Conservation (phyloP, 2,329 filamentous ascomycete genomes). For the Waltergamsia citrina region DNA sequence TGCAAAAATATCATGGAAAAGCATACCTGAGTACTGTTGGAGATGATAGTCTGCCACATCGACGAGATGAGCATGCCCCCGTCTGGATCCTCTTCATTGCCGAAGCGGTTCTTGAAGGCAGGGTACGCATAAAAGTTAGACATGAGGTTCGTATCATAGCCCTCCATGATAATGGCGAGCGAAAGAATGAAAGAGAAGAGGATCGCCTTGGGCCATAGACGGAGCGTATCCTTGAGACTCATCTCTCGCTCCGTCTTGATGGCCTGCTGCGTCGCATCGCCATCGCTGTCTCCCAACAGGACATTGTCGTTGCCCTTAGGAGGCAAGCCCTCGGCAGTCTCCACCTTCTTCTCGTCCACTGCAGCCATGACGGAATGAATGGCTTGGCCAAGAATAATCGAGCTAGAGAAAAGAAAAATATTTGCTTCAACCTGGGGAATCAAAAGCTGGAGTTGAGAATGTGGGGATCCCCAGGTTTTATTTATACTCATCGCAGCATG, state of each 20-base stretch:
- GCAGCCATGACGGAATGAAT: too few relatives aligned
- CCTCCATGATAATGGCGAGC: constrained; percentile 4
- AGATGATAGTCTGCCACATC: constrained; percentile 28
- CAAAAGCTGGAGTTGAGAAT: too few relatives aligned
- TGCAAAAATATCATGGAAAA: too few relatives aligned
- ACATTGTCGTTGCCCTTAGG: not conserved
- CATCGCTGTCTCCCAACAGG: too few relatives aligned
- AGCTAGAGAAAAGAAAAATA: too few relatives aligned
- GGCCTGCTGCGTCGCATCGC: constrained; percentile 4
- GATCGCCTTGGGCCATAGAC: constrained; percentile 17
- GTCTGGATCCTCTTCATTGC: constrained; percentile 3
- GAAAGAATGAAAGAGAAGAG: constrained; percentile 18
- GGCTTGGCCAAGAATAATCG: too few relatives aligned
- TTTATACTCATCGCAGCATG: too few relatives aligned
- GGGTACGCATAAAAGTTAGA: constrained; percentile 21
- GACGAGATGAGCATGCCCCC: constrained; percentile 2
- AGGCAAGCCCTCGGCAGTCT: not conserved
- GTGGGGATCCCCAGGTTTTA: too few relatives aligned
- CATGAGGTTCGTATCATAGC: constrained; percentile 11
- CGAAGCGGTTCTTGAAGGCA: constrained; percentile 17
- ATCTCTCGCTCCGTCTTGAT: constrained; percentile 12
- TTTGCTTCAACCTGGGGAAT: too few relatives aligned
- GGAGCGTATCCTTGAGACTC: constrained; percentile 11
- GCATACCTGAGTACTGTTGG: too few relatives aligned
- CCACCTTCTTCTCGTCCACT: too few relatives aligned